Evolutionary conservation across 2,329 filamentous ascomycete genomes (phyloP).

Genomic region (Diaporthe humulicola): DNA sequence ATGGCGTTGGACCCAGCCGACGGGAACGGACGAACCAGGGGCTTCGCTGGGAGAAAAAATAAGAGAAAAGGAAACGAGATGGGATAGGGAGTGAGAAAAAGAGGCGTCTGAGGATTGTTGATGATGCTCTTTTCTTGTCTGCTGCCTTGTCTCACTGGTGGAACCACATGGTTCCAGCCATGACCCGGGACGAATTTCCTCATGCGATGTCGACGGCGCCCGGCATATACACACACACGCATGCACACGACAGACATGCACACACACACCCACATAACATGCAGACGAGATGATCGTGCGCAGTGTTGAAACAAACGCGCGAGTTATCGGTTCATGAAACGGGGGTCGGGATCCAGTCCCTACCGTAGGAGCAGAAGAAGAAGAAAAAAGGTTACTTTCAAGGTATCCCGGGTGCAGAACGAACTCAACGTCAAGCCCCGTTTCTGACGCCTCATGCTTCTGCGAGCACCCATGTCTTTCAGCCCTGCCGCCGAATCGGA

Average conservation of each 20-base stretch:
- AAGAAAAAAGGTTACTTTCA: no score
- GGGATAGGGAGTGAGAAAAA: background rate
- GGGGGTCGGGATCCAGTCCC: slow-evolving; percentile 7
- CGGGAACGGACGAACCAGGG: slow-evolving; percentile 23
- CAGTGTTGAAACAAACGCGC: slow-evolving; percentile 12
- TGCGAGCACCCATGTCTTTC: slow-evolving; percentile 29
- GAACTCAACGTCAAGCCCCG: background rate
- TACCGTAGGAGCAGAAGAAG: no score
- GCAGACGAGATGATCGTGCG: background rate
- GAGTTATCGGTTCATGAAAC: slow-evolving; percentile 33
- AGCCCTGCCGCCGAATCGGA: slow-evolving; percentile 38
- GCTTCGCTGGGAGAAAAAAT: background rate
- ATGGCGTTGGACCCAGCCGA: slow-evolving; percentile 33
- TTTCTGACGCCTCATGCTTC: background rate
- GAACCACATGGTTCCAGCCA: slow-evolving; percentile 27
- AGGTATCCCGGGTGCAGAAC: no score
- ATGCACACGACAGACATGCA: background rate
- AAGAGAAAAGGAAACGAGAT: background rate
- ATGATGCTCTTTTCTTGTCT: slow-evolving; percentile 16
- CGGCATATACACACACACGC: background rate
- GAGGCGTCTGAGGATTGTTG: slow-evolving; percentile 28
- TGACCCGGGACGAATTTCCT: slow-evolving; percentile 1
- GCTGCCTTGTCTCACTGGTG: slow-evolving; percentile 28
- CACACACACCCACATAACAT: background rate
- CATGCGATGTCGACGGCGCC: background rate